Evolutionary conservation across 2,329 filamentous ascomycete species (phyloP).

Genomic region (Cladosporium halotolerans): DNA sequence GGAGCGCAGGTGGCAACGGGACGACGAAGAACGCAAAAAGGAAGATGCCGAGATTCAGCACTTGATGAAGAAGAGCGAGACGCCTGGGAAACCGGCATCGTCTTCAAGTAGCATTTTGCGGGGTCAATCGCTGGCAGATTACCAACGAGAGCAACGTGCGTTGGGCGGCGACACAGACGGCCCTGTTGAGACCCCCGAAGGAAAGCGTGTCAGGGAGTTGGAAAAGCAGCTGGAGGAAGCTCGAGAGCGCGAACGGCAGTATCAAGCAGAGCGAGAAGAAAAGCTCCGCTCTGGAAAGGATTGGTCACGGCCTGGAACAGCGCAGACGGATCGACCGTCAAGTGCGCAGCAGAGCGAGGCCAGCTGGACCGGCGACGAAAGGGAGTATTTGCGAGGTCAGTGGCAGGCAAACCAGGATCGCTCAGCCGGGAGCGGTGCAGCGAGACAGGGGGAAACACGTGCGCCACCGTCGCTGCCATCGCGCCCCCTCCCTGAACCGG

Average conservation of each 20-base stretch:
- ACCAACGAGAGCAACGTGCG: slow-evolving; percentile 61
- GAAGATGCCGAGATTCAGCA: slow-evolving; percentile 70
- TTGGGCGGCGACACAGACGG: slow-evolving; percentile 31
- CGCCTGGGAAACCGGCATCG: slow-evolving; percentile 44
- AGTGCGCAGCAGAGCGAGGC: slow-evolving; percentile 47
- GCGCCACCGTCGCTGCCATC: slow-evolving; percentile 29
- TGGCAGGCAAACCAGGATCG: slow-evolving; percentile 40
- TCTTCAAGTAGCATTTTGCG: slow-evolving; percentile 52
- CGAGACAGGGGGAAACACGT: slow-evolving; percentile 22
- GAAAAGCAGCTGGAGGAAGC: slow-evolving; percentile 66
- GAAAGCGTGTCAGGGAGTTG: slow-evolving; percentile 68
- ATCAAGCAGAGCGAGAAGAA: slow-evolving; percentile 55
- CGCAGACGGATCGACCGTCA: slow-evolving; percentile 18
- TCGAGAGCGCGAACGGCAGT: slow-evolving; percentile 59
- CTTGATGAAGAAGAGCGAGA: slow-evolving; percentile 56
- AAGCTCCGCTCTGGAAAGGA: slow-evolving; percentile 35
- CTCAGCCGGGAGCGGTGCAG: slow-evolving; percentile 10
- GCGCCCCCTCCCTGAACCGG: slow-evolving; percentile 44
- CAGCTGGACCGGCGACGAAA: slow-evolving; percentile 62
- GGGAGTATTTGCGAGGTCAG: slow-evolving; percentile 56
- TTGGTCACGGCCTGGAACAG: slow-evolving; percentile 31
- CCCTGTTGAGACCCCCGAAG: slow-evolving; percentile 47
- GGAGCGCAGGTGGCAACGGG: slow-evolving; percentile 67
- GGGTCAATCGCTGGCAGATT: slow-evolving; percentile 82
- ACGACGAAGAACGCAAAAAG: slow-evolving; percentile 62